Base-by-base conservation (phyloP, 441 rosid genomes). In the Populus tomentosa region DNA sequence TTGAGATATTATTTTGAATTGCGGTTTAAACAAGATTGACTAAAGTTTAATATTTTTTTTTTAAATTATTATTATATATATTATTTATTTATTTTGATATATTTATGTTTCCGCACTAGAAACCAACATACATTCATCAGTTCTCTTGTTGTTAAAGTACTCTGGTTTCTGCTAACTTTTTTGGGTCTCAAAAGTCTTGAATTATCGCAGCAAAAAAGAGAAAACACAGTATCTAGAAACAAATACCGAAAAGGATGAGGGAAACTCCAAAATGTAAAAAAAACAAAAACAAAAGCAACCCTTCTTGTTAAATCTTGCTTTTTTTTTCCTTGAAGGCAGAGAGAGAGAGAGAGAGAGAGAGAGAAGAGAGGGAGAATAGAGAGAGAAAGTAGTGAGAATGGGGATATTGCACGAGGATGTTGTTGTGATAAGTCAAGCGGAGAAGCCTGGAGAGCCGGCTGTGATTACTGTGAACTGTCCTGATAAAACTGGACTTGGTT, bases 401-500 rank as follows among this genome's bases (percentile, higher is more conserved):
- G 92, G 86, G 53, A 76, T 89, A 14, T 70, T 85, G 82, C 28
- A 82, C 35, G 92, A 89, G 73, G 93, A 89, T 79, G 82, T 83
- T 36, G 92, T 91, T 50, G 78, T 88, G 69, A 88, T 87, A 65
- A 85, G 77, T 40, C 80, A 82, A 46, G 82, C 86, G 11, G 87
- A 88, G 84, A 86, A 83, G 56, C 74, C 83, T 6, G 87, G 83
- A 33, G 91, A 83, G 53, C 50, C 77, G 23, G 85, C 88, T 73
- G 82, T 81, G 63, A 88, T 91, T 74, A 86, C 93, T 1, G 88
- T 91, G 11, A 91, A 85, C 78, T 88, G 95, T 66, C 90, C 93
- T 16, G 95, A 91, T 70, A 91, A 89, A 80, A 91, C 91, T 61
- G 93, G 95, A 6, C 82, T 89, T 36, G 93, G 91, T 10, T 91